Conservation (phyloP, 352 stramenopile species). For the Pythium angustatum region DNA sequence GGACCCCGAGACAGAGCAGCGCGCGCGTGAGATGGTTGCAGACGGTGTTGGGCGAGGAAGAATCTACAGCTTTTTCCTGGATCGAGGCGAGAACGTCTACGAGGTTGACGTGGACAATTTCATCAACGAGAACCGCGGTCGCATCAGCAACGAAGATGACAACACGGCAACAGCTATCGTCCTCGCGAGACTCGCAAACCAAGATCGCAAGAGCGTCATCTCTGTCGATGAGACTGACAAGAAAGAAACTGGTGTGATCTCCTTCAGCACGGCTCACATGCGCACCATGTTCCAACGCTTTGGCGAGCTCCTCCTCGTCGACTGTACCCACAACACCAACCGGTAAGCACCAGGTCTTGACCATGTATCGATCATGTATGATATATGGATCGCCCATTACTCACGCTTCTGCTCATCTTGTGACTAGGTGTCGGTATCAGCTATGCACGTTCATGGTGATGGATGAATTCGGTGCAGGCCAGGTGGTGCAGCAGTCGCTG, state of each 20-base stretch:
- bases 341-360: neutral
- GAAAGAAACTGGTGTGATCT: slow-evolving; percentile 9
- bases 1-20: neutral
- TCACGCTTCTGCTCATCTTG: neutral
- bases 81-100: slow-evolving; percentile 2
- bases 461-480: slow-evolving; percentile 13
- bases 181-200: neutral
- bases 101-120: slow-evolving; percentile 8
- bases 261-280: slow-evolving; percentile 5
- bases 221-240: slow-evolving; percentile 8
- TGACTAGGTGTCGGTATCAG: slow-evolving; percentile 26
- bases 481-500: slow-evolving; percentile 19
- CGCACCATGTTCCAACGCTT: slow-evolving; percentile 2
- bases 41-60: neutral
- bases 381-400: neutral
- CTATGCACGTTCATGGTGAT: slow-evolving; percentile 23
- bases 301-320: slow-evolving; percentile 8
- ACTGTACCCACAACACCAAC: slow-evolving; percentile 25
- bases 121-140: neutral
- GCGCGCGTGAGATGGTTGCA: neutral
- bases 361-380: too few relatives aligned
- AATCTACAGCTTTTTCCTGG: slow-evolving; percentile 7
- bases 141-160: neutral
- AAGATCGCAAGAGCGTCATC: neutral
- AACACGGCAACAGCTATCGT: neutral